phyloP scores from a whole-genome alignment of 305 asterid genomes.

The Vinca major region DNA sequence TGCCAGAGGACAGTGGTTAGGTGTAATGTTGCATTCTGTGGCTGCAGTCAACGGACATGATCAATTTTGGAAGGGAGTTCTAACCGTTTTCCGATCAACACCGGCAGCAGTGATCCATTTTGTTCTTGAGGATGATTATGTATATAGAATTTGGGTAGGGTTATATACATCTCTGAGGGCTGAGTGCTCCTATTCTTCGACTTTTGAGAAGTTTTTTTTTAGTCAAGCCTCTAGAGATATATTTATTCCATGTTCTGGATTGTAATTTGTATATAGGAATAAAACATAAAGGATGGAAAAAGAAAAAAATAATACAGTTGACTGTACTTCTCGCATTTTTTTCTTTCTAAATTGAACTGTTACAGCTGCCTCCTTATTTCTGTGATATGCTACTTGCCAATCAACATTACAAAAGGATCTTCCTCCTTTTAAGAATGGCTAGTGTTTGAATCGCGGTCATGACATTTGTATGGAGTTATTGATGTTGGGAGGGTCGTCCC shows the following conservation, averaged over 20 bases:
- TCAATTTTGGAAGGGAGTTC: constrained; percentile 9
- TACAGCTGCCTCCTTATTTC: too few relatives aligned
- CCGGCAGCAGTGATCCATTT: neutral
- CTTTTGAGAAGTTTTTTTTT: constrained; percentile 1
- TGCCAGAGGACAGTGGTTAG: constrained; percentile 23
- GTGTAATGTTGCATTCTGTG: neutral
- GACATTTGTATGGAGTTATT: too few relatives aligned
- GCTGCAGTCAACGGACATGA: constrained; percentile 7
- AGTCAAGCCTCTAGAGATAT: neutral
- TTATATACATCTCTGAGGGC: constrained; percentile 6
- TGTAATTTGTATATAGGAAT: constrained; percentile 15
- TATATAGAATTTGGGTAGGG: constrained; percentile 13
- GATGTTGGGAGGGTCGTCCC: too few relatives aligned
- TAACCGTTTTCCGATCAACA: constrained; percentile 2
- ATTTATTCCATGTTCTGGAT: neutral
- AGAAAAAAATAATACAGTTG: neutral
- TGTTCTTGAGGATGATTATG: constrained; percentile 13
- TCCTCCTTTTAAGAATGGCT: too few relatives aligned
- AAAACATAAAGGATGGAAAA: neutral
- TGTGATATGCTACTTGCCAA: too few relatives aligned
- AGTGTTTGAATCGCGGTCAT: too few relatives aligned
- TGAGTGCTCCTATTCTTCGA: neutral
- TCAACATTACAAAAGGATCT: too few relatives aligned
- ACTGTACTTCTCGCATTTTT: too few relatives aligned
- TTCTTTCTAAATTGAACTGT: too few relatives aligned